Percentiles rank a stretch among this genome's conserved stretches.
Conservation (phyloP, 2,329 filamentous ascomycete genomes). For the Ceratocystis smalleyi region DNA sequence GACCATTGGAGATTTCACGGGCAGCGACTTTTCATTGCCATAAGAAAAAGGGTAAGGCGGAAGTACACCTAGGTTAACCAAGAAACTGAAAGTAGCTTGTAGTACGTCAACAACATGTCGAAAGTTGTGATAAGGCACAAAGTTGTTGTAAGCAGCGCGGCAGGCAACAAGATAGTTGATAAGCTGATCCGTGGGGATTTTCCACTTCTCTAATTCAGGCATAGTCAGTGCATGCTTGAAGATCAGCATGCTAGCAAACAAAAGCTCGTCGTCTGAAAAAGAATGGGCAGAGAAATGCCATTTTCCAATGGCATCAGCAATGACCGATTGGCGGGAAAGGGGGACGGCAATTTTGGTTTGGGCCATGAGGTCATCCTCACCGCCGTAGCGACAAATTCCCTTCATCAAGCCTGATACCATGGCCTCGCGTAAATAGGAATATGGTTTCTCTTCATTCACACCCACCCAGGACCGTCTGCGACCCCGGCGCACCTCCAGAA, state of each 20-base stretch:
- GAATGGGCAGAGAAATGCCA: conserved; percentile 88
- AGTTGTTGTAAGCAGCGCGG: conserved; percentile 86
- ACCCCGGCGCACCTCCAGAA: conserved; percentile 55
- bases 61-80: conserved; percentile 63
- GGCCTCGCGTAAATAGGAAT: conserved; percentile 75
- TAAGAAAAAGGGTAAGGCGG: conserved; percentile 42
- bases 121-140: conserved; percentile 96
- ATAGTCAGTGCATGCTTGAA: conserved; percentile 73
- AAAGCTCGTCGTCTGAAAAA: conserved; percentile 77
- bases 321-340: conserved; percentile 45
- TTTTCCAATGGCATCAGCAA: conserved; percentile 54
- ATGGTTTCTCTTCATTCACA: conserved; percentile 68
- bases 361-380: conserved; percentile 46
- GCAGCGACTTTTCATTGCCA: conserved; percentile 21
- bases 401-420: conserved; percentile 90
- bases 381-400: conserved; percentile 60
- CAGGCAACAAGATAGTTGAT: conserved; percentile 76
- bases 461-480: conserved; percentile 88
- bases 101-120: conserved; percentile 92
- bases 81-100: conserved; percentile 81
- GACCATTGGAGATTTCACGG: conserved; percentile 49
- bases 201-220: conserved; percentile 68
- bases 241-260: conserved; percentile 75
- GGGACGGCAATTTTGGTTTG: conserved; percentile 53
- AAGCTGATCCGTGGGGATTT: conserved; percentile 64